Percentiles rank a stretch among this genome's conserved stretches.
Evolutionary conservation across 495 filamentous ascomycete genomes (phyloP).

Genomic region (Glarea lozoyensis): DNA sequence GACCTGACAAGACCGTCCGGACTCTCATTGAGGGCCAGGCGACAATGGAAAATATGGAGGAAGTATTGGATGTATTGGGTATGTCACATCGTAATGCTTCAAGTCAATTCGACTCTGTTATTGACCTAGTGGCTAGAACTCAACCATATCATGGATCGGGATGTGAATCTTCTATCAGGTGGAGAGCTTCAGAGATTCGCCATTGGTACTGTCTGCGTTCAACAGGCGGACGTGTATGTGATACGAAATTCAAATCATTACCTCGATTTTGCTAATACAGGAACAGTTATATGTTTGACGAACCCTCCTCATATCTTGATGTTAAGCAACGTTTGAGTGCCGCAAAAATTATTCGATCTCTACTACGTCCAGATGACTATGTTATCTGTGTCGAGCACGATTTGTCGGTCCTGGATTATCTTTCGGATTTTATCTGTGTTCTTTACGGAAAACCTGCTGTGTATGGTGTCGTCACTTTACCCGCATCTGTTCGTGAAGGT

Average conservation of each 20-base stretch:
- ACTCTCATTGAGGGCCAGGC: conserved; percentile 62
- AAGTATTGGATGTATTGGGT: conserved; percentile 79
- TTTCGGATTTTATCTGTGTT: conserved; percentile 96
- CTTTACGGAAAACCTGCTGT: conserved; percentile 91
- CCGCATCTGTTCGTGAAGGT: conserved; percentile 92
- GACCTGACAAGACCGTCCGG: conserved; percentile 64
- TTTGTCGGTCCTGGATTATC: conserved; percentile 93
- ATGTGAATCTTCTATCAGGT: conserved; percentile 82
- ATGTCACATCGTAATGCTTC: conserved; percentile 27
- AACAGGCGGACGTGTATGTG: conserved; percentile 85
- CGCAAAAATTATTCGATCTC: conserved; percentile 80
- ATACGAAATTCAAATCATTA: not conserved
- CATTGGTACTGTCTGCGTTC: conserved; percentile 89
- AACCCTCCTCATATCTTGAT: conserved; percentile 97
- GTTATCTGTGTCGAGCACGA: conserved; percentile 99
- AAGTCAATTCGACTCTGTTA: too few species aligned
- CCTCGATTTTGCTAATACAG: conserved; percentile 8
- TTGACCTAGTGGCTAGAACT: too few species aligned
- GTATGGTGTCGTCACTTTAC: conserved; percentile 97
- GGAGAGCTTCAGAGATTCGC: conserved; percentile 97
- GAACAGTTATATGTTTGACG: conserved; percentile 92
- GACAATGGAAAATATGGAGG: conserved; percentile 71
- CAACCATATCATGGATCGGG: conserved; percentile 75
- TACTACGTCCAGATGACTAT: conserved; percentile 82
- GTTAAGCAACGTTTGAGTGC: conserved; percentile 95